Evolutionary conservation across 2,329 filamentous ascomycete species (phyloP), one percentile per base, ranked within the genome.

Genomic region (Xylariaceae sp.): DNA sequence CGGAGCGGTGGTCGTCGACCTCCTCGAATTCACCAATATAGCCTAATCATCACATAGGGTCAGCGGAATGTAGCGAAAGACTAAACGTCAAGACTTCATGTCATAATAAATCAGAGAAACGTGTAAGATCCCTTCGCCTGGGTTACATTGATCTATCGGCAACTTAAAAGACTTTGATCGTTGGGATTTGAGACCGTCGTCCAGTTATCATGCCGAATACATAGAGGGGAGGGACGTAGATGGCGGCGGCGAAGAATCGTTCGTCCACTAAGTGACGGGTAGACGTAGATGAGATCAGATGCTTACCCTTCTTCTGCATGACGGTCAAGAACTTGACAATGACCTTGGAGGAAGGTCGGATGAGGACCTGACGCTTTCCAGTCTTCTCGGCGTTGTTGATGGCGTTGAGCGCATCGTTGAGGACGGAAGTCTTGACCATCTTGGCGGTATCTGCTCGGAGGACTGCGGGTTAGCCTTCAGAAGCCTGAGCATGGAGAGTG

Each of bases 341-440:
- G 83, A 99, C 94, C 89, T 99, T 99, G 78, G 94, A 97, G 77
- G 85, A 89, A 69, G 95, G 94, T 72, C 92, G 87, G 84, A 99
- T 97, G 76, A 99, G 73, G 74, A 97, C 94, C 83, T 99, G 94
- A 74, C 94, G 92, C 89, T 97, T 97, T 82, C 94, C 94, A 69
- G 89, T 83, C 89, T 99, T 97, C 87, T 99, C 95, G 84, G 94
- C 94, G 79, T 99, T 99, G 91, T 99, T 99, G 88, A 99, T 97
- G 83, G 86, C 83, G 78, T 96, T 96, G 72, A 97, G 89, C 75
- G 90, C 91, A 88, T 99, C 94, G 86, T 97, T 95, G 79, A 99
- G 92, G 73, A 97, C 94, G 76, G 91, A 96, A 72, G 94, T 97
- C 83, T 90, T 91, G 80, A 97, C 92, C 93, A 99, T 99, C 75